Evolutionary conservation across 148 eudicot species (phyloP), one percentile per base, ranked within the genome.

Genomic region (Dysphania ambrosioides): DNA sequence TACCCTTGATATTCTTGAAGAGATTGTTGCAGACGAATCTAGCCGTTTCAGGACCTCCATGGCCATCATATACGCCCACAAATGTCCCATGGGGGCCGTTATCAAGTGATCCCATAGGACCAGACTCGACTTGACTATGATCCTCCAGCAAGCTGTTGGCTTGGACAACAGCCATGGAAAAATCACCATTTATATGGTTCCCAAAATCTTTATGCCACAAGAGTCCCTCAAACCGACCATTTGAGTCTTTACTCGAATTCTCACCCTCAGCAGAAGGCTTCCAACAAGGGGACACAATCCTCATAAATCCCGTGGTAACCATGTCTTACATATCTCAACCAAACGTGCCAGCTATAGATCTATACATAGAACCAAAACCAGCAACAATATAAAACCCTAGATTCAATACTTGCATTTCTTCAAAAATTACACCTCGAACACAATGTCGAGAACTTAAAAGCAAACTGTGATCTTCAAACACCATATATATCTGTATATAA

Each of bases 51-150:
- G 97, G 87, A 70, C 97, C 97, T 6, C 88, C 97, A 80, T 92
- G 97, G 47, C 97, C 97, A 75, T 92, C 97, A 66, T 92, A 92
- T 42, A 92, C 68, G 32, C 97, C 97, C 8, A 90, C 86, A 72
- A 92, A 92, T 35, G 97, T 92, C 47, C 97, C 93, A 2, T 83
- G 82, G 58, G 91, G 91, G 36, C 91, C 88, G 0, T 72, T 70
- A 26, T 86, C 89, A 35, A 53, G 63, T 6, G 74, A 79, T 79
- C 91, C 83, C 87, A 92, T 62, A 8, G 88, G 78, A 55, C 97
- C 97, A 5, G 97, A 92, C 75, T 88, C 93, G 3, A 92, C 78
- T 65, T 88, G 95, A 82, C 87, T 87, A 40, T 88, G 86, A 83
- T 92, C 97, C 74, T 92, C 97, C 63, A 92, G 59, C 31, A 84